Evolutionary conservation across 805 yeast species (phyloP), one percentile per base, ranked within the genome.

Genomic region (Pichia insulana): DNA sequence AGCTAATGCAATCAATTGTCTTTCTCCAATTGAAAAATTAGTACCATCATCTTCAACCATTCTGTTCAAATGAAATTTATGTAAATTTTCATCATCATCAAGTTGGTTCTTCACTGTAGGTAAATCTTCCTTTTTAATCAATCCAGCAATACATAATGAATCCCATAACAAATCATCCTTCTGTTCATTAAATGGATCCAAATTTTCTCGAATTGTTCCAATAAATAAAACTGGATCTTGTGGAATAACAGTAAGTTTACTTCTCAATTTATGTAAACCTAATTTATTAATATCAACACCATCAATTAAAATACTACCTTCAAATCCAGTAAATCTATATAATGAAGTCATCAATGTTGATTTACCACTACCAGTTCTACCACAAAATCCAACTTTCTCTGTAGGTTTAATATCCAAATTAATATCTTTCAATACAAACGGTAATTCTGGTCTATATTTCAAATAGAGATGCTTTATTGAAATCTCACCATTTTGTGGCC

Each of bases 351-450:
- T 78, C 41, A 79, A 73, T 7, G 83, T 71, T 2, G 80, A 65
- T 60, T 78, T 79, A 42, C 95, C 95, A 7, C 94, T 92, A 53
- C 95, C 95, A 0, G 95, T 85, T 58, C 95, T 73, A 32, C 95
- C 95, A 66, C 90, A 83, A 44, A 85, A 76, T 39, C 95, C 95
- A 51, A 86, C 69, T 54, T 80, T 82, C 57, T 83, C 83, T 15
- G 73, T 68, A 0, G 80, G 71, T 7, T 66, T 57, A 28, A 83
- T 65, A 5, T 44, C 61, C 52, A 70, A 54, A 32, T 50, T 58
- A 44, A 78, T 50, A 44, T 69, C 50, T 41, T 72, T 73, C 54
- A 79, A 64, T 3, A 76, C 83, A 34, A 72, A 61, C 8, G 85
- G 85, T 41, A 78, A 64, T 0, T 73, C 81, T 1, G 74, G 76